These are phyloP conservation scores for Rauvolfia tetraphylla DNA, from an alignment of 257 asterid species.

Conservation along the genomic window DNA sequence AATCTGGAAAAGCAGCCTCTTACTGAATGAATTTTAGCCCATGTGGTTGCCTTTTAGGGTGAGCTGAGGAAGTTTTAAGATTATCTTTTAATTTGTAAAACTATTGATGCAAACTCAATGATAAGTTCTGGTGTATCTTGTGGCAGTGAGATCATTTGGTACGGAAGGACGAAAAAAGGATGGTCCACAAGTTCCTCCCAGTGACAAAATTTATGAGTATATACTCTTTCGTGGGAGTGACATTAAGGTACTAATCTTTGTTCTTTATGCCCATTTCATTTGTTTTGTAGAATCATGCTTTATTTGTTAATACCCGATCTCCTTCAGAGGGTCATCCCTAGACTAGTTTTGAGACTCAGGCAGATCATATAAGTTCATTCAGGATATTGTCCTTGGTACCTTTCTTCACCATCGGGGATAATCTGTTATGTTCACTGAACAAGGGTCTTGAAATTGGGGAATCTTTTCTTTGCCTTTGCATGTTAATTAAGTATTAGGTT, in stretches of 20 bases:
- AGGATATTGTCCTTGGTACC: neutral
- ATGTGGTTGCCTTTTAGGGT: neutral
- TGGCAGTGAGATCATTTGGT: constrained; percentile 90
- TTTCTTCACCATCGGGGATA: neutral
- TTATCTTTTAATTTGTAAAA: neutral
- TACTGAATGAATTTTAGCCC: neutral
- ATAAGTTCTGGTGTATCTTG: neutral
- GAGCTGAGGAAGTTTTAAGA: neutral
- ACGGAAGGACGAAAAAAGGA: constrained; percentile 94
- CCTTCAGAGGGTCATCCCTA: neutral
- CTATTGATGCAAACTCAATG: neutral
- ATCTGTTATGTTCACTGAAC: neutral
- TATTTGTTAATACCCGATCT: neutral
- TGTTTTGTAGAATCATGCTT: neutral
- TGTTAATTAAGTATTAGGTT: neutral
- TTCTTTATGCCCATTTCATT: constrained; percentile 4
- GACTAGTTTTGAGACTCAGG: neutral
- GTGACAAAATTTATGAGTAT: constrained; percentile 85
- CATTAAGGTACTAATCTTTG: constrained; percentile 56
- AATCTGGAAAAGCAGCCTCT: neutral
- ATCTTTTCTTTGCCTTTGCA: too few relatives aligned
- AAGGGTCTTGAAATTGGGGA: neutral
- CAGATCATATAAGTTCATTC: neutral
- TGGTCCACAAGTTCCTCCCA: constrained; percentile 87
- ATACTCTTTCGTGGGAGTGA: constrained; percentile 93